phyloP scores from a whole-genome alignment of 495 filamentous ascomycete species.

The Jackrogersella multiformis region DNA sequence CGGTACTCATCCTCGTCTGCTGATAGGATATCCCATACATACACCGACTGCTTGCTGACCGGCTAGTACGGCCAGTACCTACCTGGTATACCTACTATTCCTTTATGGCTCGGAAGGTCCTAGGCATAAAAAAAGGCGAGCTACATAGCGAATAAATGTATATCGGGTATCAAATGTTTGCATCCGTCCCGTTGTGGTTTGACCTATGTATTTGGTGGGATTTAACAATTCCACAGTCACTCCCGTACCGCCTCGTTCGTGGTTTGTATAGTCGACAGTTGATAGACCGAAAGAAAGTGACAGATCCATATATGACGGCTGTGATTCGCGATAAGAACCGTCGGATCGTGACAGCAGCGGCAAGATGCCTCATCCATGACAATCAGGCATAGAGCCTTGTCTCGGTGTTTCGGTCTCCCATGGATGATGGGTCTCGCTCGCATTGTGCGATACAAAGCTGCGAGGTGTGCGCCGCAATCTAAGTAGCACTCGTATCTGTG shows the following conservation, averaged over 20 bases:
- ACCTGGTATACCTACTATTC: neutral
- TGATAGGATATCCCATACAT: constrained; percentile 20
- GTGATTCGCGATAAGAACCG: constrained; percentile 32
- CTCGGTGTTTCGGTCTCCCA: constrained; percentile 34
- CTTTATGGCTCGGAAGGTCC: constrained; percentile 13
- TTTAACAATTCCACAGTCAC: constrained; percentile 19
- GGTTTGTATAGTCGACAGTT: neutral
- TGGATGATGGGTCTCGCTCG: constrained; percentile 22
- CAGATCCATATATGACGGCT: constrained; percentile 18
- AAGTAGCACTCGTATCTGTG: constrained; percentile 38
- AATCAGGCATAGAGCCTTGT: constrained; percentile 29
- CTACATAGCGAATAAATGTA: constrained; percentile 28
- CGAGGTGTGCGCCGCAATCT: constrained; percentile 36
- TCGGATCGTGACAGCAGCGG: constrained; percentile 41
- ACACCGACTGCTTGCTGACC: too few relatives aligned
- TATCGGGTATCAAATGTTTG: constrained; percentile 36
- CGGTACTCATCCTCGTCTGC: neutral
- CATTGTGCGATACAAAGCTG: constrained; percentile 34
- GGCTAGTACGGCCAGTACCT: too few relatives aligned
- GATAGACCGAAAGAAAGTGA: constrained; percentile 24
- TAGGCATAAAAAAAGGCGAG: constrained; percentile 32
- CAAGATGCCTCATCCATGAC: constrained; percentile 39
- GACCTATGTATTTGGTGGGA: neutral
- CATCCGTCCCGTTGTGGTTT: constrained; percentile 30
- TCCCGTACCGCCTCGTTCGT: constrained; percentile 4